Percentiles rank a stretch among this genome's conserved stretches.
phyloP scores from a whole-genome alignment of 2,329 filamentous ascomycete species.

The Exophiala xenobiotica region DNA sequence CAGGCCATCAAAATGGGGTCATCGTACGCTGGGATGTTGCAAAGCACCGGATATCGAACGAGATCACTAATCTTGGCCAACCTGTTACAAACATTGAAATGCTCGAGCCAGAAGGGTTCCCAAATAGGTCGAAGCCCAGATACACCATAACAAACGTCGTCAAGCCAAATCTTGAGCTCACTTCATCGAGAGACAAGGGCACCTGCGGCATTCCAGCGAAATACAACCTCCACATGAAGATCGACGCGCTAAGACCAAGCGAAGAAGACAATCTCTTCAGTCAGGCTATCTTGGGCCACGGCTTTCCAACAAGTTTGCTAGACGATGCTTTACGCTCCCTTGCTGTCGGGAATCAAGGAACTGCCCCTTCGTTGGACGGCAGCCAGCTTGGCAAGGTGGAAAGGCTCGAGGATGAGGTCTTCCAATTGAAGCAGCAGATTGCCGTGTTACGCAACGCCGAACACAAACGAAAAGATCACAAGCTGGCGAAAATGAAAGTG shows the following conservation, averaged over 20 bases:
- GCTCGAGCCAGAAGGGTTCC: conserved; percentile 59
- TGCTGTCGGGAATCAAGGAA: conserved; percentile 6
- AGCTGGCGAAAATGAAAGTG: conserved; percentile 37
- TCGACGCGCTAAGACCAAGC: conserved; percentile 40
- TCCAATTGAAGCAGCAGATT: conserved; percentile 38
- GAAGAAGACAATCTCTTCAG: conserved; percentile 45
- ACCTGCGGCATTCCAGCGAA: conserved; percentile 39
- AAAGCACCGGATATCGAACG: conserved; percentile 65
- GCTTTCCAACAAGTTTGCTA: conserved; percentile 23
- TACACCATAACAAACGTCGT: conserved; percentile 62
- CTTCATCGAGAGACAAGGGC: conserved; percentile 38
- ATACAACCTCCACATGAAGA: conserved; percentile 42
- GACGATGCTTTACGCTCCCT: conserved; percentile 30
- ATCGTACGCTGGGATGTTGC: conserved; percentile 78
- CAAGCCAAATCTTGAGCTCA: conserved; percentile 63
- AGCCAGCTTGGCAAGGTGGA: conserved; percentile 24
- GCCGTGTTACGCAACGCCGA: conserved; percentile 37
- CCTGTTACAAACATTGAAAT: conserved; percentile 81
- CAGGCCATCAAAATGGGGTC: conserved; percentile 77
- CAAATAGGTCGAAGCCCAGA: conserved; percentile 38
- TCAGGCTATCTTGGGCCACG: conserved; percentile 19
- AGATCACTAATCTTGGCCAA: conserved; percentile 71
- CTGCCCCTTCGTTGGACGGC: conserved; percentile 22
- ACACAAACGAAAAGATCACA: conserved; percentile 40
- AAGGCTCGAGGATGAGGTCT: conserved; percentile 41